Percentiles rank a stretch among this genome's conserved stretches.
These are phyloP conservation scores for Lactarius deliciosus DNA, from an alignment of 768 basidiomycete species.

Conservation along the genomic window DNA sequence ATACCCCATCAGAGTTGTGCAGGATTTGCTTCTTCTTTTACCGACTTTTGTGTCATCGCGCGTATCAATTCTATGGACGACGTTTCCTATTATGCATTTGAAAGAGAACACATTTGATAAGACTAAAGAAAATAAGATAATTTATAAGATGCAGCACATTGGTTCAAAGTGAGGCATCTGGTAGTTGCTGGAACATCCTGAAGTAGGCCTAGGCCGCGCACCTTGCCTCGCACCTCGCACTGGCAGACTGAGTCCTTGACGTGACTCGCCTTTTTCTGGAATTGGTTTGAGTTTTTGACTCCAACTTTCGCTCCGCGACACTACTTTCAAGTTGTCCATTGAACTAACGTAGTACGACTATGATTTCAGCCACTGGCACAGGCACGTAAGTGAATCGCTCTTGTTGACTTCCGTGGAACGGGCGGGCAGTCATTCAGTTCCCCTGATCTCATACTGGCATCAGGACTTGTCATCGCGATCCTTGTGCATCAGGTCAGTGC, in stretches of 20 bases:
- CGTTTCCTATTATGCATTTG: background rate
- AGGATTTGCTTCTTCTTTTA: background rate
- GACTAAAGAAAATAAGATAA: too few relatives aligned
- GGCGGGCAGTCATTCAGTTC: too few relatives aligned
- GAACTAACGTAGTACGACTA: background rate
- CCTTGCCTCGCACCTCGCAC: too few relatives aligned
- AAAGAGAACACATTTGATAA: background rate
- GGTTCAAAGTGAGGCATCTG: background rate
- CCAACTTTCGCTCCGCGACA: background rate
- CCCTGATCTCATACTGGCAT: background rate
- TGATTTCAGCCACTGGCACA: background rate
- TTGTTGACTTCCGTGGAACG: too few relatives aligned
- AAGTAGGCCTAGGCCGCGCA: too few relatives aligned
- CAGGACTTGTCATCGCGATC: background rate
- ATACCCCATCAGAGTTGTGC: constrained; percentile 2
- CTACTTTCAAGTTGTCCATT: background rate
- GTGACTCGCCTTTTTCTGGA: background rate
- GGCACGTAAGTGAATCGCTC: too few relatives aligned
- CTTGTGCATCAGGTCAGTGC: background rate
- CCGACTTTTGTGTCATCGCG: background rate
- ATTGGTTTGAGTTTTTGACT: background rate
- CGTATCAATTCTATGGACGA: constrained; percentile 5
- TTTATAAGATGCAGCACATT: too few relatives aligned
- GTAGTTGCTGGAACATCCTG: background rate
- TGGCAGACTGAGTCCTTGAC: too few relatives aligned